Conservation (phyloP, 768 basidiomycete genomes). For the Lactarius vividus region DNA sequence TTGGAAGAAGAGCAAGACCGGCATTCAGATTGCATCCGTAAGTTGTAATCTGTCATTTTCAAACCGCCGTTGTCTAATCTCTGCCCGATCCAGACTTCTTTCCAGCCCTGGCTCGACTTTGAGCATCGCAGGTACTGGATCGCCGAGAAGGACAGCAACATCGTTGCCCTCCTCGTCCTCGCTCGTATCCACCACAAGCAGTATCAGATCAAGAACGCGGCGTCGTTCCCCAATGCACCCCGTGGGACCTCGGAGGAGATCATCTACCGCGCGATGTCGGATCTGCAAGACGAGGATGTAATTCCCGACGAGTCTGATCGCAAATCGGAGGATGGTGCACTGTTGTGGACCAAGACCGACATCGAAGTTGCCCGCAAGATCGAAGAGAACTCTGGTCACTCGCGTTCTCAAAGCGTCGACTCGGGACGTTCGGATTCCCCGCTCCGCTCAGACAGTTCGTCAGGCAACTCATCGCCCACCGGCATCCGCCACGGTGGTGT, state of each 20-base stretch:
- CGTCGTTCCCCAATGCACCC: slow-evolving; percentile 51
- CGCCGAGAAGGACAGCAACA: slow-evolving; percentile 41
- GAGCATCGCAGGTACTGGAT: slow-evolving; percentile 58
- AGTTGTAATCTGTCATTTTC: not conserved
- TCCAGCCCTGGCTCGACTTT: slow-evolving; percentile 54
- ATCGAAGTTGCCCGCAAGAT: slow-evolving; percentile 12
- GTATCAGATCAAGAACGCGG: slow-evolving; percentile 56
- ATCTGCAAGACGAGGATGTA: slow-evolving; percentile 38
- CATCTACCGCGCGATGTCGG: slow-evolving; percentile 47
- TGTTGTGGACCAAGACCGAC: slow-evolving; percentile 11
- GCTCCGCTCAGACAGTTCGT: not conserved
- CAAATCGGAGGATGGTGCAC: slow-evolving; percentile 12
- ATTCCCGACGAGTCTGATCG: slow-evolving; percentile 1
- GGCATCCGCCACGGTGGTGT: slow-evolving; percentile 33
- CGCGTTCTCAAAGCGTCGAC: slow-evolving; percentile 15
- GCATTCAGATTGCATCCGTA: slow-evolving; percentile 49
- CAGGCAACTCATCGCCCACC: slow-evolving; percentile 14
- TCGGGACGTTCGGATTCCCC: slow-evolving; percentile 9
- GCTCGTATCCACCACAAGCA: slow-evolving; percentile 44
- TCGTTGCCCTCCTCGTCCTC: slow-evolving; percentile 50
- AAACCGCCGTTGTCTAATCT: not conserved
- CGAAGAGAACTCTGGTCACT: slow-evolving; percentile 4
- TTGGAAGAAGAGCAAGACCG: slow-evolving; percentile 54
- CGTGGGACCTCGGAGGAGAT: slow-evolving; percentile 54
- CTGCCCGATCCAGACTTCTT: slow-evolving; percentile 36